Evolutionary conservation across 805 yeast species (phyloP), one percentile per base, ranked within the genome.

Genomic region (Scheffersomyces coipomensis): DNA sequence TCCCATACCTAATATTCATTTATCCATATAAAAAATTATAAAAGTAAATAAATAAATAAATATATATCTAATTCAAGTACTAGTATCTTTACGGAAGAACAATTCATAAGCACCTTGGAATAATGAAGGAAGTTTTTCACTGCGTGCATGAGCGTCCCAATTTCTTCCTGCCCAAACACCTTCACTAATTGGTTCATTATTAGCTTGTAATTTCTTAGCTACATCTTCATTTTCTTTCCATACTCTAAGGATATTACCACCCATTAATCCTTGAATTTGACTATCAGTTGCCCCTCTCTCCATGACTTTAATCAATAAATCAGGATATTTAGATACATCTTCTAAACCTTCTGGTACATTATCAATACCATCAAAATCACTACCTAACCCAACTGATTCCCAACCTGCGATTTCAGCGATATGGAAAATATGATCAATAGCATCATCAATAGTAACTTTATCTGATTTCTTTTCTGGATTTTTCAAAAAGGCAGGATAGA

Each of bases 301-400:
- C 53, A 53, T 54, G 21, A 50, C 48, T 29, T 45, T 51, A 29
- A 45, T 37, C 21, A 76, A 49, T 36, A 76, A 52, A 29, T 72
- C 77, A 0, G 81, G 81, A 45, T 76, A 76, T 48, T 75, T 76
- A 10, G 79, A 73, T 1, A 74, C 79, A 47, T 76, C 79, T 48
- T 76, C 79, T n/a, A 76, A 52, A 0, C 79, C 81, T 13, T 42
- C 48, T 5, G 81, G 80, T 3, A 72, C 76, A 5, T 40, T 51
- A 15, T 73, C 71, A 37, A 75, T 75, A 11, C 80, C 81, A 49
- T 76, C 81, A 46, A 74, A 75, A 51, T 76, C 81, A 3, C 73
- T 64, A 1, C 81, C 81, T 4, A 74, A 55, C 0, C 75, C 76
- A 32, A 75, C 77, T 47, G 71, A 73, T 19, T 70, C 73, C 78